Base-by-base conservation (phyloP, 495 filamentous ascomycete species). In the Hypoxylon trugodes region DNA sequence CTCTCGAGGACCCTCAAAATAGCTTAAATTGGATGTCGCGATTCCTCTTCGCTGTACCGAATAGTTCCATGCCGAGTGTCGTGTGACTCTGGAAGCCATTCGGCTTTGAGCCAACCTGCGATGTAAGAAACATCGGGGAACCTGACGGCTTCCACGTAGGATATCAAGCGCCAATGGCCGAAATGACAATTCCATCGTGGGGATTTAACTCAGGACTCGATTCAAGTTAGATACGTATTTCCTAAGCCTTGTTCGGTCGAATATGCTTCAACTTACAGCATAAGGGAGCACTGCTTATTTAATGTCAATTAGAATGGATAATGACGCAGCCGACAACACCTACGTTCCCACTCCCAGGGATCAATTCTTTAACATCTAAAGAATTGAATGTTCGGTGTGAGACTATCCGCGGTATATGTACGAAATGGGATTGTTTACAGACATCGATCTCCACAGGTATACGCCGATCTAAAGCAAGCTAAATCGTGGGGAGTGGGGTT, bases 1-100 rank as follows among this genome's bases (percentile, higher is more conserved):
- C 48, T 75, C 71, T 19, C 6, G 35, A 12, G 69, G 67, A 0
- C 73, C 73, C 56, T 69, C 62, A 0, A 19, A 46, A 54, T 70
- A 73, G 37, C 70, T 75, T 61, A 70, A 13, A 16, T 47, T 37
- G 26, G 68, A 50, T n/a, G 57, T 69, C 10, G 33, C 21, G 42
- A 67, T 18, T 5, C 45, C 46, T 48, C 70, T 61, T 38, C 40
- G 37, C 13, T 69, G 65, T 13, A 56, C 18, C 7, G 18, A 21
- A 6, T 35, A 32, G 33, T 16, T 24, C 21, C 46, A 40, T 30
- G 24, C 32, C 16, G 42, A 37, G 25, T 48, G 5, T 9, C 33
- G 28, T 10, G 41, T 21, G 25, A 9, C 24, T 13, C 28, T 21
- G 38, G 15, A 41, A n/a, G 35, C 19, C 19, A 12, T 21, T 18